phyloP scores from a whole-genome alignment of 441 rosid genomes.

The Adansonia madagascariensis region DNA sequence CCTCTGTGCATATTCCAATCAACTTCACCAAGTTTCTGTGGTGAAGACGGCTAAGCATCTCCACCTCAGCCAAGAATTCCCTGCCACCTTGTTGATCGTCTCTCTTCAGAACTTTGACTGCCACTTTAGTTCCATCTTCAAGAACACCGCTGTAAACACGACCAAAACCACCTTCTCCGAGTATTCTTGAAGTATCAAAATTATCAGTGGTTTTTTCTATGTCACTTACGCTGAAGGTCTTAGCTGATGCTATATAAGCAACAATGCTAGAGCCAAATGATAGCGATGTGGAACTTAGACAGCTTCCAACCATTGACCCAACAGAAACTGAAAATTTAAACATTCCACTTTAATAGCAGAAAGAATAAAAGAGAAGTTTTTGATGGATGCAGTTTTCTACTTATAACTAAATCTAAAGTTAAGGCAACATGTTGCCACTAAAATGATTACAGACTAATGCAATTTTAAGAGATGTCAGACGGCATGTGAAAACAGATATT shows the following conservation, averaged over 20 bases:
- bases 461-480: neutral
- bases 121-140: slow-evolving; percentile 83
- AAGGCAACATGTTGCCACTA: neutral
- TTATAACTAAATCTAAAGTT: slow-evolving; percentile 5
- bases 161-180: slow-evolving; percentile 97
- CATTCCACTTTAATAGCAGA: neutral
- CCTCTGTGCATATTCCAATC: slow-evolving; percentile 93
- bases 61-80: slow-evolving; percentile 93
- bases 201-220: slow-evolving; percentile 76
- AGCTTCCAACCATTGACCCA: slow-evolving; percentile 67
- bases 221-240: slow-evolving; percentile 74
- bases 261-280: slow-evolving; percentile 89
- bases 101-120: slow-evolving; percentile 90
- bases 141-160: slow-evolving; percentile 78
- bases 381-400: slow-evolving; percentile 19
- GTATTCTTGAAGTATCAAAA: slow-evolving; percentile 68
- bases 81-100: slow-evolving; percentile 90
- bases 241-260: slow-evolving; percentile 80
- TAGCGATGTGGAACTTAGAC: slow-evolving; percentile 71
- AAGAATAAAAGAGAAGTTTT: neutral
- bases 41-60: slow-evolving; percentile 98
- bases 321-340: slow-evolving; percentile 53
- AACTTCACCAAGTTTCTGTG: slow-evolving; percentile 90
- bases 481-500: slow-evolving; percentile 3
- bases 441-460: slow-evolving; percentile 19